These are phyloP conservation scores for Fraxinus xanthoxyloides DNA, from an alignment of 305 asterid genomes.

Conservation along the genomic window DNA sequence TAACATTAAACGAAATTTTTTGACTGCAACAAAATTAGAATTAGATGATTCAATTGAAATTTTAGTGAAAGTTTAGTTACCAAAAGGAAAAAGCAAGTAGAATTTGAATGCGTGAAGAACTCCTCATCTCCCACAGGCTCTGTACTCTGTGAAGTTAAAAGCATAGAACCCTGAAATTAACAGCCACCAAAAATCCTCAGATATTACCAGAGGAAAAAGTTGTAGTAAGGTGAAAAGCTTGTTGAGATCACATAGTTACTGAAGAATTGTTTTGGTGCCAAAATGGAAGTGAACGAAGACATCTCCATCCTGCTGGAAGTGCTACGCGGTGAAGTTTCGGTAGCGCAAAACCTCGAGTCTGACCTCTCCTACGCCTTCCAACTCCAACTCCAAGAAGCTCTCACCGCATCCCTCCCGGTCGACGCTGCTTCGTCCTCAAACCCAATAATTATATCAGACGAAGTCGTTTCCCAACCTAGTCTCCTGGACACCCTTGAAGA, in stretches of 20 bases:
- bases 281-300: constrained; percentile 2
- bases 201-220: background rate
- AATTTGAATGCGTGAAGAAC: background rate
- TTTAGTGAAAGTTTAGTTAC: background rate
- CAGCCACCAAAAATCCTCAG: background rate
- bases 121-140: background rate
- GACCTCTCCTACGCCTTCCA: constrained; percentile 39
- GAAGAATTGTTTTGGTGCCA: constrained; percentile 17
- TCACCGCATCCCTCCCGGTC: constrained; percentile 43
- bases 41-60: background rate
- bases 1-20: too few species aligned
- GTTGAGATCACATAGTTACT: background rate
- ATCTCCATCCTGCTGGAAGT: constrained; percentile 29
- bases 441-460: constrained; percentile 19
- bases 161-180: background rate
- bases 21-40: background rate
- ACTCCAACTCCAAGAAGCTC: constrained; percentile 65
- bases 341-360: constrained; percentile 20
- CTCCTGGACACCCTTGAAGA: constrained; percentile 34
- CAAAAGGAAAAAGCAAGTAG: background rate
- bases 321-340: constrained; percentile 33
- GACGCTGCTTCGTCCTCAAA: constrained; percentile 22
- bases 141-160: too few species aligned
- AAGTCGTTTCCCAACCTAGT: constrained; percentile 25
- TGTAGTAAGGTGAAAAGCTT: background rate